Evolutionary conservation across 164 flowering plant species (phyloP), one percentile per base, ranked within the genome.

Genomic region (Magnolia officinalis): DNA sequence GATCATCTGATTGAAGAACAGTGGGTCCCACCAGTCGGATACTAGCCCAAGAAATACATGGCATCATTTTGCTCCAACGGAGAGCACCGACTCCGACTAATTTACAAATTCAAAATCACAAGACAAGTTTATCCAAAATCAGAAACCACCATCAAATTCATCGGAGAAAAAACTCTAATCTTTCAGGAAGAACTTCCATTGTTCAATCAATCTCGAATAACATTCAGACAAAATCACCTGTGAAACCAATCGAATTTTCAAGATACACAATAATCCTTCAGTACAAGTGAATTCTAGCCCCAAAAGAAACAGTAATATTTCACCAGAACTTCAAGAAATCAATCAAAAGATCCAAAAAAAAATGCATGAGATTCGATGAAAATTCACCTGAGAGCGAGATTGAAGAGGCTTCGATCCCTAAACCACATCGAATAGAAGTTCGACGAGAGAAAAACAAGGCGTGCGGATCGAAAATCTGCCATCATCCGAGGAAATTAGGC

Each of bases 311-410:
- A 6, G 6, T 4, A 37, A 37, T 37, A 26, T 37, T 37, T 37
- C 45, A 37, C n/a, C n/a, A n/a, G n/a, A n/a, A n/a, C n/a, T 37
- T 37, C 45, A 37, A 37, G 45, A 37, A 37, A 37, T 37, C 6
- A 37, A 37, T 37, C 45, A 37, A 37, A 37, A 37, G 45, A 37
- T 37, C 45, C 45, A 4, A 37, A 37, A 26, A 26, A 26, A 55
- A 55, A 10, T 2, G 61, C 16, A 16, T 55, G 19, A 55, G 18
- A 16, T 55, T 16, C 3, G 61, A 55, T 55, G 61, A 55, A 16
- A 55, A 55, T 16, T 55, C 13, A 79, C 78, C 81, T 79, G 61
- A 79, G 75, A 65, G 74, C 68, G 59, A 74, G 75, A 71, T 75
- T 65, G 72, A 78, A 78, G 76, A 73, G 63, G 76, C 63, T 14